Evolutionary conservation across 805 yeast genomes (phyloP), one percentile per base, ranked within the genome.

Genomic region (Yamadazyma tumulicola): DNA sequence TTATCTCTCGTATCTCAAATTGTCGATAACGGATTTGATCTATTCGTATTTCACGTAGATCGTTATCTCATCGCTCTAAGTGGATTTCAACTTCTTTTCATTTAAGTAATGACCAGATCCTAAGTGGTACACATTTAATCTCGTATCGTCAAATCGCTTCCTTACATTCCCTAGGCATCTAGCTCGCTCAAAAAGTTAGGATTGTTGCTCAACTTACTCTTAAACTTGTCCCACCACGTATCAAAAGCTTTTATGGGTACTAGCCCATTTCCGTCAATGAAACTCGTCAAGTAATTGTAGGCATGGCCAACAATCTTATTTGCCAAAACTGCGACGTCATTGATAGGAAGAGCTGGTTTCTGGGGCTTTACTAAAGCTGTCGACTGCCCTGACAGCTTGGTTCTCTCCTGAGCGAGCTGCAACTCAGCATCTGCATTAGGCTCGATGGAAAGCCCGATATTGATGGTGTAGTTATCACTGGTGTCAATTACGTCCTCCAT

Each of bases 181-280:
- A 60, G 38, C 22, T 57, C 59, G 41, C 86, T 85, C 32, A 91
- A 59, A 54, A 87, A 89, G 35, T 75, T 77, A 2, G 96, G 97
- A 53, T 91, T 94, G 41, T 82, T 84, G 8, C 76, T 71, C 39
- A 93, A 49, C 51, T 83, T 81, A 5, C 74, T 60, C 55, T 76
- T 85, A 61, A 93, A 91, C 59, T 87, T 89, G 45, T 74, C 80
- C 98, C 98, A 86, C 98, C 98, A 91, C 26, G 75, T 81, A 54
- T 91, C 94, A 50, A 91, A 91, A 27, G 79, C 83, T 51, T 81
- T 85, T 52, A 91, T 85, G 3, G 89, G 83, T 3, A 91, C 96
- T 47, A 79, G 85, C 2, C 95, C 95, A 15, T 74, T 67, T 4
- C 64, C 55, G 51, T 87, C 95, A 6, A 87, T 74, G 54, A 89